Conservation (phyloP, 2,329 filamentous ascomycete species). For the Lecanicillium sp. region DNA sequence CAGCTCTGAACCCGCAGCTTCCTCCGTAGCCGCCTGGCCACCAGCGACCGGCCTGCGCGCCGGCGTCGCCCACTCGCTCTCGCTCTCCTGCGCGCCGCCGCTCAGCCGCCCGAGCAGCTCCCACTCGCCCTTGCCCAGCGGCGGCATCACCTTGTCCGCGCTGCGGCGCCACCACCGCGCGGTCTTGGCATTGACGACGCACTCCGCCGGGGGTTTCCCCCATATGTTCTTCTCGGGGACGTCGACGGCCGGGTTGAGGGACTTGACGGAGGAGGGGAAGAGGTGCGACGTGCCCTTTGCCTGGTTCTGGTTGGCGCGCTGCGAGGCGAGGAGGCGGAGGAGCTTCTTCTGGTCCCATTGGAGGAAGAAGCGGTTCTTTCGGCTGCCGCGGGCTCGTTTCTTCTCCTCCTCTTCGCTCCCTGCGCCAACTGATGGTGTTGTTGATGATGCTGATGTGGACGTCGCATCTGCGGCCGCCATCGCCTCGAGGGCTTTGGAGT, state of each 20-base stretch:
- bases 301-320: constrained; percentile 29
- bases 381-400: constrained; percentile 2
- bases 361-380: constrained; percentile 33
- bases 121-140: constrained; percentile 50
- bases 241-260: constrained; percentile 27
- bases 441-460: no score
- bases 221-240: constrained; percentile 43
- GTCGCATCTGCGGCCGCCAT: constrained; percentile 20
- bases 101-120: constrained; percentile 44
- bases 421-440: no score
- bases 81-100: constrained; percentile 33
- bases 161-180: constrained; percentile 42
- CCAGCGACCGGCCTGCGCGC: neutral
- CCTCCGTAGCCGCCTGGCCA: neutral
- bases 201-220: constrained; percentile 38
- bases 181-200: constrained; percentile 35
- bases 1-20: neutral
- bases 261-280: constrained; percentile 21
- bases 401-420: no score
- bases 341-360: constrained; percentile 46
- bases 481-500: constrained; percentile 36
- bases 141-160: constrained; percentile 46
- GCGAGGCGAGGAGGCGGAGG: constrained; percentile 34
- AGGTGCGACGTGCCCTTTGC: constrained; percentile 21
- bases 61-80: constrained; percentile 33